These are phyloP conservation scores for Diaporthe vexans DNA, from an alignment of 2,329 filamentous ascomycete species.

Conservation along the genomic window DNA sequence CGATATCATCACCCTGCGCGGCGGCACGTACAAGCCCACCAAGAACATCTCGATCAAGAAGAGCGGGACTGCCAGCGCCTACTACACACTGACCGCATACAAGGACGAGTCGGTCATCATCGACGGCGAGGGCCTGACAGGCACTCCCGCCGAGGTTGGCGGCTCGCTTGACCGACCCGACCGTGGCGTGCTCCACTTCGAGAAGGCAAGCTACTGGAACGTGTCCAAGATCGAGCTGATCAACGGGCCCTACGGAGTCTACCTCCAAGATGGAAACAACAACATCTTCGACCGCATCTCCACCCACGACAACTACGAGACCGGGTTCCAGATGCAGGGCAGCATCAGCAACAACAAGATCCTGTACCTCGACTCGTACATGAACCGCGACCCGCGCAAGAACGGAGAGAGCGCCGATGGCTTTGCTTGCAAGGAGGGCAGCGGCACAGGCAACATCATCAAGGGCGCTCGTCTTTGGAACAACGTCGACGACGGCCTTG, in stretches of 20 bases:
- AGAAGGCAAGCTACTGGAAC: constrained; percentile 60
- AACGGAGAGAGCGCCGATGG: constrained; percentile 66
- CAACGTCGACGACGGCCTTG: constrained; percentile 63
- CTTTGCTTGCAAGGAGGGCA: constrained; percentile 62
- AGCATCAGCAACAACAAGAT: constrained; percentile 54
- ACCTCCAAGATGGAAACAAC: constrained; percentile 52
- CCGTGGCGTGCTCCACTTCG: constrained; percentile 62
- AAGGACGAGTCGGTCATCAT: constrained; percentile 59
- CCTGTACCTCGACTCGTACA: constrained; percentile 59
- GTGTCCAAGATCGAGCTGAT: constrained; percentile 57
- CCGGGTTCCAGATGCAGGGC: constrained; percentile 55
- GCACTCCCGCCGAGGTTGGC: constrained; percentile 58
- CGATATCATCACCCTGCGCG: constrained; percentile 60
- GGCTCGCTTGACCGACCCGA: constrained; percentile 56
- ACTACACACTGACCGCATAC: constrained; percentile 59
- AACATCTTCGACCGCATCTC: constrained; percentile 54
- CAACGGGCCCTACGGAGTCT: constrained; percentile 56
- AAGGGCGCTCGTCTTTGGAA: constrained; percentile 62
- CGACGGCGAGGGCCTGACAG: constrained; percentile 57
- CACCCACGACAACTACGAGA: constrained; percentile 56
- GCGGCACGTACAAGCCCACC: constrained; percentile 59
- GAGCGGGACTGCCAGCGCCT: constrained; percentile 55
- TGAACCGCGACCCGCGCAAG: constrained; percentile 62
- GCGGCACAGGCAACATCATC: constrained; percentile 60
- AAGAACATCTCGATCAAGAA: constrained; percentile 63